phyloP scores from a whole-genome alignment of 2,329 filamentous ascomycete genomes.

The Chlorencoelia australis region DNA sequence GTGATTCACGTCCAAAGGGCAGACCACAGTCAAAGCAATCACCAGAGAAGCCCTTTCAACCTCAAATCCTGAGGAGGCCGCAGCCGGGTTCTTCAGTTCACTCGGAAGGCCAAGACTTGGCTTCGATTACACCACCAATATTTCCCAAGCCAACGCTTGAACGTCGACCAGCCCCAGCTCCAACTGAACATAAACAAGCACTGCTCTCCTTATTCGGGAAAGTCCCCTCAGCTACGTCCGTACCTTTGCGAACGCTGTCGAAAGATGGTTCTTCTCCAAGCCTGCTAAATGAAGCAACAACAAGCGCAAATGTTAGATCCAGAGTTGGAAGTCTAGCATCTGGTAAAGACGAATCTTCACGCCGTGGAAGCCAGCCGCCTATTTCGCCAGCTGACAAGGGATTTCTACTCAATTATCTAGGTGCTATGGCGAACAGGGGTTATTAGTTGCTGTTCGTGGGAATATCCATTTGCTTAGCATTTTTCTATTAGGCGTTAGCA shows the following conservation, averaged over 20 bases:
- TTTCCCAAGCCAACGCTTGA: slow-evolving; percentile 1
- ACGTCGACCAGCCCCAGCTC: slow-evolving; percentile 30
- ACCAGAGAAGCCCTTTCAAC: slow-evolving; percentile 37
- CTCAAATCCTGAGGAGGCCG: slow-evolving; percentile 42
- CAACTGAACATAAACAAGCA: slow-evolving; percentile 36
- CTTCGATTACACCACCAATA: too few relatives aligned
- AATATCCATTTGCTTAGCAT: neutral
- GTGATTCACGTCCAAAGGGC: slow-evolving; percentile 1
- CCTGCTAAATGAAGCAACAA: slow-evolving; percentile 8
- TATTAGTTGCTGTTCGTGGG: too few relatives aligned
- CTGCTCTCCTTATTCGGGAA: slow-evolving; percentile 28
- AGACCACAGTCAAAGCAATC: slow-evolving; percentile 15
- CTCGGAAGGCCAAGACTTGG: too few relatives aligned
- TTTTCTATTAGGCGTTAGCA: neutral
- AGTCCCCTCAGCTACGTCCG: slow-evolving; percentile 6
- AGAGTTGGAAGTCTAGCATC: slow-evolving; percentile 25
- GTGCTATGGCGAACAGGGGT: slow-evolving; percentile 31
- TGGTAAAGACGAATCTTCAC: slow-evolving; percentile 18
- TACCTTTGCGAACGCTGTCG: slow-evolving; percentile 3
- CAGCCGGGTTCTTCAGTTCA: slow-evolving; percentile 27
- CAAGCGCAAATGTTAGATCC: slow-evolving; percentile 14
- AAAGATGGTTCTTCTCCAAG: slow-evolving; percentile 7
- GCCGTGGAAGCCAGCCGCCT: slow-evolving; percentile 41
- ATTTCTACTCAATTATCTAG: slow-evolving; percentile 68
- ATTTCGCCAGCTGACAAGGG: slow-evolving; percentile 63